Evolutionary conservation across 2,329 filamentous ascomycete species (phyloP).

Genomic region (Corniculantispora saksenae): DNA sequence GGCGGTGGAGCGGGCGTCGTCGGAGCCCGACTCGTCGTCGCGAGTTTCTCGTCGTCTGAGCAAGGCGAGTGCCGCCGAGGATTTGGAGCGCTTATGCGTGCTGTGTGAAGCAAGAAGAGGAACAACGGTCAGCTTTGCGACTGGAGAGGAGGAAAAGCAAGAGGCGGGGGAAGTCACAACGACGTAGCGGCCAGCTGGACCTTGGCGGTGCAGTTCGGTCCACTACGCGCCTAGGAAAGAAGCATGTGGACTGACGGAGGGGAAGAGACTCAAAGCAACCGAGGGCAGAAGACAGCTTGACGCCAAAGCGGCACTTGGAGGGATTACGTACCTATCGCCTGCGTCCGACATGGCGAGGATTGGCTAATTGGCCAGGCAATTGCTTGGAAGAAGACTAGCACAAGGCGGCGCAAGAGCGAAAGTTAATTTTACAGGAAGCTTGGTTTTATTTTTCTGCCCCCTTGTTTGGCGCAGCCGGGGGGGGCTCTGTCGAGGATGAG

Average conservation of each 20-base stretch:
- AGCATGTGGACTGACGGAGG: conserved; percentile 14
- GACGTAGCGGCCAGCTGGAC: background rate
- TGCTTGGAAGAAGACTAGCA: background rate
- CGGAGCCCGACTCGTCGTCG: conserved; percentile 54
- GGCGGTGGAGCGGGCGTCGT: conserved; percentile 48
- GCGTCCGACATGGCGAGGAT: conserved; percentile 33
- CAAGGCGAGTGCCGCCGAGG: conserved; percentile 52
- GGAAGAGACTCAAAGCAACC: conserved; percentile 4
- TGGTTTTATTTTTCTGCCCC: conserved; percentile 1
- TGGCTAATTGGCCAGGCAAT: conserved; percentile 1
- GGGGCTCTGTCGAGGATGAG: background rate
- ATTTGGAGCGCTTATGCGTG: conserved; percentile 57
- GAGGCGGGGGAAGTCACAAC: background rate
- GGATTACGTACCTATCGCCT: conserved; percentile 30
- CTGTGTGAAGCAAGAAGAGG: conserved; percentile 24
- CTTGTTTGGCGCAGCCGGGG: background rate
- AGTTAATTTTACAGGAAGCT: background rate
- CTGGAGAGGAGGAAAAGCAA: background rate
- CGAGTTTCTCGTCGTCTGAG: conserved; percentile 54
- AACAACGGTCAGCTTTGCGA: conserved; percentile 14
- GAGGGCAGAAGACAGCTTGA: background rate
- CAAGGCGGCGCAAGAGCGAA: background rate
- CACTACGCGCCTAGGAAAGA: conserved; percentile 8
- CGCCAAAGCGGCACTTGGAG: background rate
- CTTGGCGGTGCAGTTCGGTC: conserved; percentile 10